A percentile compares a stretch with the other conserved stretches of the same genome.
Evolutionary conservation across 495 filamentous ascomycete genomes (phyloP).

Genomic region (Xylaria bambusicola): DNA sequence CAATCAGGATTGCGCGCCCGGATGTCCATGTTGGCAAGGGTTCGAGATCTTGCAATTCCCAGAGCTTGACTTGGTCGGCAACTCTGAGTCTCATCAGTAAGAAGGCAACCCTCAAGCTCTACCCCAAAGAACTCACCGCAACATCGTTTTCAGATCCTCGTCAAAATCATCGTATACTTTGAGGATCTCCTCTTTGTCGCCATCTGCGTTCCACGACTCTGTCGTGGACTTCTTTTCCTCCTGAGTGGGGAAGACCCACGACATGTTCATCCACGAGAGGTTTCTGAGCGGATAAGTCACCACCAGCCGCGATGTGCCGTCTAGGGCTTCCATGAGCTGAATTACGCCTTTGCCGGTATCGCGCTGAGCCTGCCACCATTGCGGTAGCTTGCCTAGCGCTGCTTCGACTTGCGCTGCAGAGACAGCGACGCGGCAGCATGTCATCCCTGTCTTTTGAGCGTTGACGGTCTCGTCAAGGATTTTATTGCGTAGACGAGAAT

Average conservation of each 20-base stretch:
- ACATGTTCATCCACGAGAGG: slow-evolving; percentile 37
- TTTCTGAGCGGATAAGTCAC: slow-evolving; percentile 51
- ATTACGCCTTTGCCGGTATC: slow-evolving; percentile 32
- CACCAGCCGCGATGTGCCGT: slow-evolving; percentile 47
- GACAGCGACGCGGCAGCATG: slow-evolving; percentile 55
- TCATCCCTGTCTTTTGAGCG: slow-evolving; percentile 50
- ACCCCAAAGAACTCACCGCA: slow-evolving; percentile 19
- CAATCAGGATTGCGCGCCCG: slow-evolving; percentile 41
- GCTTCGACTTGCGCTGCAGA: slow-evolving; percentile 44
- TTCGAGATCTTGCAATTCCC: slow-evolving; percentile 49
- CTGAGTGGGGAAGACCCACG: slow-evolving; percentile 23
- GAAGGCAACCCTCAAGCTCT: background rate
- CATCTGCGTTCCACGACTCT: slow-evolving; percentile 35
- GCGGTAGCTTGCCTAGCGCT: slow-evolving; percentile 26
- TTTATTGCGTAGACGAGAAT: slow-evolving; percentile 44
- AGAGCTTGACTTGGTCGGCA: slow-evolving; percentile 31
- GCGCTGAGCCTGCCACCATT: slow-evolving; percentile 32
- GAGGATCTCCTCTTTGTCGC: slow-evolving; percentile 38
- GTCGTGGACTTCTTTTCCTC: slow-evolving; percentile 28
- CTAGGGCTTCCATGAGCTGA: slow-evolving; percentile 30
- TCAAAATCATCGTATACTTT: slow-evolving; percentile 42
- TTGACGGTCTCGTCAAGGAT: slow-evolving; percentile 37
- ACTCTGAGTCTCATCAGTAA: slow-evolving; percentile 15
- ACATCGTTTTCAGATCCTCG: slow-evolving; percentile 31
- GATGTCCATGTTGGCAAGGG: slow-evolving; percentile 40